Percentiles rank a stretch among this genome's conserved stretches.
Evolutionary conservation across 73 alveolate genomes (phyloP).

Genomic region (Durusdinium trenchii): DNA sequence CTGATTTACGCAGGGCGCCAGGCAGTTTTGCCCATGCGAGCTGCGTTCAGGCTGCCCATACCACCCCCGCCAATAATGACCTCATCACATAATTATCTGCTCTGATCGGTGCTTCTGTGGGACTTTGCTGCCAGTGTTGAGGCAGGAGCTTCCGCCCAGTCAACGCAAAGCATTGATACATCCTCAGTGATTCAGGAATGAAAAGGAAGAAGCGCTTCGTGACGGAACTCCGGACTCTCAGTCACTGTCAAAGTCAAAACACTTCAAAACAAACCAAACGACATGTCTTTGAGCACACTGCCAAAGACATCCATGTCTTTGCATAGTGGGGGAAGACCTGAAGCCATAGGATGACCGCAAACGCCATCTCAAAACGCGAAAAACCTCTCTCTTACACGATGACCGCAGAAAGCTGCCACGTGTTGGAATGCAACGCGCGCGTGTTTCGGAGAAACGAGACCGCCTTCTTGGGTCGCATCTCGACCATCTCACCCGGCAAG

Average conservation of each 20-base stretch:
- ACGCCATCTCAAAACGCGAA: neutral
- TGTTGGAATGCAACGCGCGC: neutral
- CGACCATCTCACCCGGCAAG: conserved; percentile 60
- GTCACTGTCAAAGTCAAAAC: neutral
- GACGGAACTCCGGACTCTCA: too few relatives aligned
- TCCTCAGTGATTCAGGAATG: neutral
- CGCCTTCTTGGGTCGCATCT: conserved; percentile 85
- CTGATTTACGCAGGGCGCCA: neutral
- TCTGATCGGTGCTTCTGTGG: neutral
- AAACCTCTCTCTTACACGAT: neutral
- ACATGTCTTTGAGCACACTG: neutral
- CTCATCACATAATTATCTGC: neutral
- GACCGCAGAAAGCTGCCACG: neutral
- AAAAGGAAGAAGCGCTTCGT: neutral
- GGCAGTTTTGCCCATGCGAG: conserved; percentile 87
- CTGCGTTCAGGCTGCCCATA: conserved; percentile 58
- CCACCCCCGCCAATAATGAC: conserved; percentile 61
- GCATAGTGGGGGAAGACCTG: conserved; percentile 80
- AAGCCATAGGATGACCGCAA: neutral
- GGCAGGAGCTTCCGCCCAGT: conserved; percentile 67
- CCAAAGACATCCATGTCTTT: conserved; percentile 73
- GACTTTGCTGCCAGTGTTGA: neutral
- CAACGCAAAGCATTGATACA: conserved; percentile 79
- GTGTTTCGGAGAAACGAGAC: neutral
- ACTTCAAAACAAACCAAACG: neutral